A percentile compares a stretch with the other conserved stretches of the same genome.
Conservation (phyloP, 257 asterid species). For the Solanum rostratum region DNA sequence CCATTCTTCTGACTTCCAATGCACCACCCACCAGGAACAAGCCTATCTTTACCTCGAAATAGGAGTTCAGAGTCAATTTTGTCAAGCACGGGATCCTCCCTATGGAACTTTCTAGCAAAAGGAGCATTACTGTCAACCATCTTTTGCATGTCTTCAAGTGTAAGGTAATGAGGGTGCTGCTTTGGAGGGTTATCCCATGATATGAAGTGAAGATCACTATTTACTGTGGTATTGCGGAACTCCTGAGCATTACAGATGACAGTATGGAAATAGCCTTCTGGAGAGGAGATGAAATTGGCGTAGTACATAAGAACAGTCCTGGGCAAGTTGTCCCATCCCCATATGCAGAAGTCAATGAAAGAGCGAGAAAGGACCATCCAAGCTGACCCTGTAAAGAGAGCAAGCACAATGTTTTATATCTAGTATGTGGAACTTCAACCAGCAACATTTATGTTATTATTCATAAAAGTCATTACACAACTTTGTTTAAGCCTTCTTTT, state of each 20-base stretch:
- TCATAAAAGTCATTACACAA: neutral
- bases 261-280: conserved; percentile 95
- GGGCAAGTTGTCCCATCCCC: conserved; percentile 99
- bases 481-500: neutral
- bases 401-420: neutral
- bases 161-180: conserved; percentile 91
- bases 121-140: conserved; percentile 91
- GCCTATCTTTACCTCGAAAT: conserved; percentile 46
- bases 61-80: conserved; percentile 62
- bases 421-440: neutral
- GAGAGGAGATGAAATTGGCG: conserved; percentile 88
- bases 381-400: conserved; percentile 68
- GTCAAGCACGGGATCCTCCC: conserved; percentile 65
- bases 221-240: conserved; percentile 75
- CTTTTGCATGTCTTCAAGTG: conserved; percentile 50
- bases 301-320: conserved; percentile 92
- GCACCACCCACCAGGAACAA: conserved; percentile 96
- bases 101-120: conserved; percentile 80
- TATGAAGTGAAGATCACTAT: conserved; percentile 84
- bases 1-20: conserved; percentile 53
- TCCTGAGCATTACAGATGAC: conserved; percentile 80
- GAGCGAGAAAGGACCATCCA: conserved; percentile 95
- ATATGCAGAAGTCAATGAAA: conserved; percentile 77
- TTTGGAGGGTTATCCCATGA: conserved; percentile 99
- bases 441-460: neutral